phyloP scores from a whole-genome alignment of 495 filamentous ascomycete species.

The Venustampulla echinocandica region DNA sequence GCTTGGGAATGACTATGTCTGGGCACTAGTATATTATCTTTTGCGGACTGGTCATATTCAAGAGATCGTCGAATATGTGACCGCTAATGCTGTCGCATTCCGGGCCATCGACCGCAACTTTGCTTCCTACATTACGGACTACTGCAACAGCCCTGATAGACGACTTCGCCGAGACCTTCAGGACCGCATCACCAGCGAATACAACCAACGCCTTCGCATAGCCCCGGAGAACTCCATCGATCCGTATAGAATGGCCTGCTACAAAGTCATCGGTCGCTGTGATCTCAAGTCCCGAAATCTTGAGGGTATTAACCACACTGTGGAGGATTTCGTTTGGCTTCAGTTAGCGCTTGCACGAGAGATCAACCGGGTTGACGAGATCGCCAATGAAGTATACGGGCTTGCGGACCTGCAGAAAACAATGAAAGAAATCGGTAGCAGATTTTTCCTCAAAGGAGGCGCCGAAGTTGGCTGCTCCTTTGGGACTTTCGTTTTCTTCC shows the following conservation, averaged over 20 bases:
- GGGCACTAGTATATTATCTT: constrained; percentile 91
- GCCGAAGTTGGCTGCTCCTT: constrained; percentile 58
- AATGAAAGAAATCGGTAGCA: constrained; percentile 77
- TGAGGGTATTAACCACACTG: constrained; percentile 67
- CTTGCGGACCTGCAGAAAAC: constrained; percentile 77
- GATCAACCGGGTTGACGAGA: constrained; percentile 70
- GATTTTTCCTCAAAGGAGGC: constrained; percentile 68
- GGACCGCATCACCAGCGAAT: constrained; percentile 79
- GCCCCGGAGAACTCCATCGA: constrained; percentile 82
- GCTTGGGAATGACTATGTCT: constrained; percentile 74
- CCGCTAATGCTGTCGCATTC: constrained; percentile 65
- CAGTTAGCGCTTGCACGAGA: constrained; percentile 90
- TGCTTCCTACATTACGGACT: constrained; percentile 76
- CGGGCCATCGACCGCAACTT: constrained; percentile 86
- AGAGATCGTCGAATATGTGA: constrained; percentile 82
- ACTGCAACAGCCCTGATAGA: constrained; percentile 59
- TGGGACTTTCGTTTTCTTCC: constrained; percentile 85
- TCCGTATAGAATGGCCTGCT: constrained; percentile 93
- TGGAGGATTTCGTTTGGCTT: constrained; percentile 96
- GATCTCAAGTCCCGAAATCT: constrained; percentile 73
- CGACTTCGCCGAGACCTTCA: constrained; percentile 68
- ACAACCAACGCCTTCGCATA: constrained; percentile 71
- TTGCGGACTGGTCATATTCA: constrained; percentile 73
- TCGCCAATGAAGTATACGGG: constrained; percentile 80
- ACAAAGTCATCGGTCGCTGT: constrained; percentile 93